These are phyloP conservation scores for Lecanoromycetidae sp. DNA, from an alignment of 2,329 filamentous ascomycete genomes.

Conservation along the genomic window DNA sequence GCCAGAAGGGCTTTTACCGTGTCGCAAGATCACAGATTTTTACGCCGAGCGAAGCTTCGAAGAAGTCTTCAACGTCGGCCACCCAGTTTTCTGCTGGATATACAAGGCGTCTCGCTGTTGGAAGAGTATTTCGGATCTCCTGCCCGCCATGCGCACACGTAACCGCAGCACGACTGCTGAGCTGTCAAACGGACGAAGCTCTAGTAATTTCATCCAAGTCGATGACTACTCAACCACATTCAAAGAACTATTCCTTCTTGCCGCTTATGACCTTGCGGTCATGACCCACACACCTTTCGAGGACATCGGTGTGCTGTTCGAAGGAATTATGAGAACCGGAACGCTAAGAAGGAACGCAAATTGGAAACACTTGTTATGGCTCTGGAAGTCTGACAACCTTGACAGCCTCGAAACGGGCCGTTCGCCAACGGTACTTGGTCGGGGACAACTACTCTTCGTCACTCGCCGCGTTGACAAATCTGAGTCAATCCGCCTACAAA, in stretches of 20 bases:
- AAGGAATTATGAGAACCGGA: conserved; percentile 61
- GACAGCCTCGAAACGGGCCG: conserved; percentile 1
- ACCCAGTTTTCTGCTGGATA: conserved; percentile 78
- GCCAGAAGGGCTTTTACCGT: conserved; percentile 32
- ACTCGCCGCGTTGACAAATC: conserved; percentile 50
- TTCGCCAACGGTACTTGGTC: conserved; percentile 38
- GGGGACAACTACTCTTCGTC: conserved; percentile 70
- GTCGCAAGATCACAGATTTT: conserved; percentile 62
- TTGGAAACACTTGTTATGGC: background rate
- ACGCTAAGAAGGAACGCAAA: conserved; percentile 14
- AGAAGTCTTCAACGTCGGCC: conserved; percentile 63
- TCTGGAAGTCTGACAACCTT: background rate
- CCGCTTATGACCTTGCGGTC: conserved; percentile 60
- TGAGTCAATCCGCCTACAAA: conserved; percentile 53
- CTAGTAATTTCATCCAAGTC: background rate
- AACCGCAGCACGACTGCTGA: conserved; percentile 28
- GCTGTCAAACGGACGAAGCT: background rate
- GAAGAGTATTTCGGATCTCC: conserved; percentile 52
- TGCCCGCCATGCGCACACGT: conserved; percentile 61
- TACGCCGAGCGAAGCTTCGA: conserved; percentile 55
- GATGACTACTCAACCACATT: conserved; percentile 62
- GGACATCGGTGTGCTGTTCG: conserved; percentile 58
- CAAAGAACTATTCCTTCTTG: conserved; percentile 70
- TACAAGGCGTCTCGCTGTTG: conserved; percentile 72
- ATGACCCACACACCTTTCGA: conserved; percentile 52